Evolutionary conservation across 2,329 filamentous ascomycete species (phyloP).

Genomic region (Karstenula rhodostoma): DNA sequence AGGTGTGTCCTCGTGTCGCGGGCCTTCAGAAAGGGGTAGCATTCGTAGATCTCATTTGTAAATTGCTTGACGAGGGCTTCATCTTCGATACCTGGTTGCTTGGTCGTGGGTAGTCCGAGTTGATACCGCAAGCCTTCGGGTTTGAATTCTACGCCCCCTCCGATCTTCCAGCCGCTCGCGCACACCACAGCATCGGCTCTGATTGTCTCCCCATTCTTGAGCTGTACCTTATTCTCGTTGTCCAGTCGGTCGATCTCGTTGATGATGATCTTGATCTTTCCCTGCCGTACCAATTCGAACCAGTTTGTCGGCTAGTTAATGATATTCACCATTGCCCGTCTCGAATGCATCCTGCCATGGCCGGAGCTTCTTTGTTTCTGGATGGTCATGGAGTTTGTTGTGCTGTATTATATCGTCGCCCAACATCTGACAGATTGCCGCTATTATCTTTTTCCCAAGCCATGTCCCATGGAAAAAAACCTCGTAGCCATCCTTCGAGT

Average conservation of each 20-base stretch:
- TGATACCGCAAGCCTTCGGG: slow-evolving; percentile 53
- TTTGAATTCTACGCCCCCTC: slow-evolving; percentile 59
- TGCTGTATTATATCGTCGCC: slow-evolving; percentile 61
- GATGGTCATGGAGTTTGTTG: slow-evolving; percentile 56
- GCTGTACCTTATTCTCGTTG: slow-evolving; percentile 52
- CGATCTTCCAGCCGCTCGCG: slow-evolving; percentile 65
- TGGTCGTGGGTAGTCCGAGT: slow-evolving; percentile 57
- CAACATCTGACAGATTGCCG: slow-evolving; percentile 65
- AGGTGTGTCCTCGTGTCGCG: slow-evolving; percentile 32
- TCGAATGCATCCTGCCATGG: slow-evolving; percentile 58
- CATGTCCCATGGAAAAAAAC: slow-evolving; percentile 65
- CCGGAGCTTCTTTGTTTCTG: slow-evolving; percentile 52
- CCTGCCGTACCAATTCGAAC: slow-evolving; percentile 63
- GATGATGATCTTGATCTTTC: slow-evolving; percentile 64
- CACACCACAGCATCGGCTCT: slow-evolving; percentile 62
- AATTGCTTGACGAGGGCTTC: slow-evolving; percentile 43
- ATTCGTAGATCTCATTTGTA: slow-evolving; percentile 21
- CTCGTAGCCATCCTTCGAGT: slow-evolving; percentile 59
- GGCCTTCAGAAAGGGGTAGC: slow-evolving; percentile 28
- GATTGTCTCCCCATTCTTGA: slow-evolving; percentile 57
- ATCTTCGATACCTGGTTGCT: slow-evolving; percentile 42
- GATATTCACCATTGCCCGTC: slow-evolving; percentile 66
- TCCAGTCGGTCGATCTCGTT: slow-evolving; percentile 62
- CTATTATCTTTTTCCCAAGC: slow-evolving; percentile 64
- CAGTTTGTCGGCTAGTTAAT: slow-evolving; percentile 67